Base-by-base conservation (phyloP, 2,329 filamentous ascomycete genomes). In the Calonectria pteridis region DNA sequence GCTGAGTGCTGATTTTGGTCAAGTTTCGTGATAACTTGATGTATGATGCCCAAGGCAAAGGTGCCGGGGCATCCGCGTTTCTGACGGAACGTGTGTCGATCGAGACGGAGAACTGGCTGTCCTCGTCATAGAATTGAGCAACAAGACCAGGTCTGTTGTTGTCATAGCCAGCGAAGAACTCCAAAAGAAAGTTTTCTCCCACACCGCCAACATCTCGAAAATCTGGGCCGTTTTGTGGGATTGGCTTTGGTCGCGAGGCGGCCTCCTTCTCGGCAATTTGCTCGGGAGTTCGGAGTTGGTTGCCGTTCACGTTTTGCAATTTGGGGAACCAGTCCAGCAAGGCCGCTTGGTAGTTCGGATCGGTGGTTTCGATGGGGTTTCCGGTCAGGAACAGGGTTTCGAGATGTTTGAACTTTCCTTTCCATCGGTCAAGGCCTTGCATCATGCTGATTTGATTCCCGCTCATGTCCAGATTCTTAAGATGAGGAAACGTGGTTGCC, bases 401-500 rank as follows among this genome's bases (percentile, higher is more conserved):
- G 14, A 98, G 89, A 71, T 92, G 87, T 67, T 89, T 91, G 81
- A 98, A 96, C 69, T 94, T 95, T 81, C 92, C 91, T 73, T 93
- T 93, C 95, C 95, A 98, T 37, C 88, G 90, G 67, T 92, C 90
- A 59, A 99, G 84, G 13, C 91, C 90, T 71, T 92, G 90, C 65
- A 95, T 84, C 66, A 90, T 91, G 72, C 89, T 88, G 79, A 99
- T 91, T 50, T 92, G 91, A 85, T 98, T 98, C 81, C 93, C 91
- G 69, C 95, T 97, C 31, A 98, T 90, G 78, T 98, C 96, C 16
- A 99, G 91, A 77, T 98, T 96, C 82, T 95, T 93, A 73, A 98
- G 88, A 74, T 96, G 93, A 0, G 96, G 95, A 69, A 98, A 94
- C 0, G 94, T 95, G 67, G 91, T 90, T 13, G 95, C 92, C 1